Evolutionary conservation across 2,329 filamentous ascomycete species (phyloP), one percentile per base, ranked within the genome.

Genomic region (Kalaharituber pfeilii): DNA sequence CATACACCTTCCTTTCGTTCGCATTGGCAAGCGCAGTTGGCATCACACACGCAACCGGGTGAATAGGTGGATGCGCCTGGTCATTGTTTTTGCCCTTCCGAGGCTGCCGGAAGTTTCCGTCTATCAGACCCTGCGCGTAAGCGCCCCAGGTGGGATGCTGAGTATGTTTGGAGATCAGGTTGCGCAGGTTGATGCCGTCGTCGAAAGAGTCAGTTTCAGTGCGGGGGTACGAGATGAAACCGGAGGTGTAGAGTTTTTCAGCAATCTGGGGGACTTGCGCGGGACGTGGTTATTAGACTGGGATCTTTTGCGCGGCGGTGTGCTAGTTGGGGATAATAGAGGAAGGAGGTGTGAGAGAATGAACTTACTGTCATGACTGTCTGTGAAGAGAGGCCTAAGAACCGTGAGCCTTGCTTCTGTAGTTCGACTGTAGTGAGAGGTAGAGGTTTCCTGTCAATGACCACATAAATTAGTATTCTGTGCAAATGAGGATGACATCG

Each of bases 201-300:
- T 95, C 88, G 65, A 96, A 98, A 28, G 89, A 84, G 67, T 98
- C 91, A 0, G 91, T 98, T 68, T 98, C 91, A 0, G 91, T 98
- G 68, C 91, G 81, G 1, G 91, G 91, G 68, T 98, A 98, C 68
- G 88, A 95, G 69, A 98, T 94, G 69, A 88, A 96, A 0, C 91
- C 91, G 67, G 84, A 87, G 49, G 87, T 88, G 71, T 98, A 98
- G 1, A 98, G 76, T 4, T 73, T 73, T 68, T 98, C 91, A 3
- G 91, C 91, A 24, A 76, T 67, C 68, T 75, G 53, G 24, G 45
- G 50, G 27, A 33, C 42, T 54, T 56, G 24, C 57, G 53, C 28
- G 20, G 53, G 47, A 36, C 22, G 9, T 9, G 30, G 9, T 36
- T 36, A 36, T 28, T 56, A 57, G 27, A 18, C 27, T 56, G 54